phyloP scores from a whole-genome alignment of 345 rosid species.

The Syzygium aqueum region DNA sequence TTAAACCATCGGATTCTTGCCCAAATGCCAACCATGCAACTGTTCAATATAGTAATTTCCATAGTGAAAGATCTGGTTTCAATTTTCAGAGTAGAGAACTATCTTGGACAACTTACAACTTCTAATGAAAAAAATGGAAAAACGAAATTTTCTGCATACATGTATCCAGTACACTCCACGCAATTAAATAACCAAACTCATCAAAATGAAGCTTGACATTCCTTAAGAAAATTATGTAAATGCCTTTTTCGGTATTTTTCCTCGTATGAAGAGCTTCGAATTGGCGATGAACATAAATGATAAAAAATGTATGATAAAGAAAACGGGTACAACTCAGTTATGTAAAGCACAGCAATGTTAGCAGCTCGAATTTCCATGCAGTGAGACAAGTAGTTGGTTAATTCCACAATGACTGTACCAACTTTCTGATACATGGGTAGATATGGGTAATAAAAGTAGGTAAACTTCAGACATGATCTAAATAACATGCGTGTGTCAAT shows the following conservation, averaged over 20 bases:
- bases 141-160: neutral
- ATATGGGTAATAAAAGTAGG: neutral
- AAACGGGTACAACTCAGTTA: neutral
- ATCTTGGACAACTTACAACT: neutral
- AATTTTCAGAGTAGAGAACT: neutral
- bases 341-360: neutral
- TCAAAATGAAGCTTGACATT: neutral
- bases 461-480: neutral
- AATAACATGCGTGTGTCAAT: neutral
- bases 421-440: too few relatives aligned
- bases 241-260: neutral
- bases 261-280: neutral
- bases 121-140: neutral
- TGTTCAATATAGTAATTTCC: neutral
- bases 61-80: neutral
- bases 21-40: neutral
- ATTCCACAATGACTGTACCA: neutral
- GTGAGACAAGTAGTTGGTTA: neutral
- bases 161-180: neutral
- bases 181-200: neutral
- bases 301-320: neutral
- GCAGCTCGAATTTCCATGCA: neutral
- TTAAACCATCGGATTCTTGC: neutral
- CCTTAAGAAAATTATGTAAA: neutral
- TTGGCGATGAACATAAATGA: neutral